Evolutionary conservation across 2,329 filamentous ascomycete genomes (phyloP).

Genomic region (Penicillium hesseltinei): DNA sequence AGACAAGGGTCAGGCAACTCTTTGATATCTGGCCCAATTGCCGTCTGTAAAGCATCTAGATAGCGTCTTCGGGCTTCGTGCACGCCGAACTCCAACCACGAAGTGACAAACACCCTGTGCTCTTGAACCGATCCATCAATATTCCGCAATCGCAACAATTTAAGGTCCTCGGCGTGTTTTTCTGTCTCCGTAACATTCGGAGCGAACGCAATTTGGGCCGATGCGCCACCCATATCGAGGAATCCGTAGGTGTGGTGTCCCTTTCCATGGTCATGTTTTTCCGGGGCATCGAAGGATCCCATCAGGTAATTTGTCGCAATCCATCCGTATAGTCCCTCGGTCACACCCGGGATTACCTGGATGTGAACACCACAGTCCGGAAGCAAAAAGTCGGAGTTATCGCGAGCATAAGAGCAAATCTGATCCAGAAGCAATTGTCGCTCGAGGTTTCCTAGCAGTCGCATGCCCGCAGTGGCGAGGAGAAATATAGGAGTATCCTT

Average conservation of each 20-base stretch:
- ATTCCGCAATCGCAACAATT: slow-evolving; percentile 78
- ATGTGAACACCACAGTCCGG: slow-evolving; percentile 89
- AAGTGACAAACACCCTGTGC: slow-evolving; percentile 89
- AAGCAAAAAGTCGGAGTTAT: slow-evolving; percentile 75
- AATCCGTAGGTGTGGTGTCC: slow-evolving; percentile 95
- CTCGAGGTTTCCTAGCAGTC: slow-evolving; percentile 72
- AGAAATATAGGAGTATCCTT: slow-evolving; percentile 88
- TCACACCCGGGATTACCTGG: slow-evolving; percentile 92
- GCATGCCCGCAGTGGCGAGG: slow-evolving; percentile 94
- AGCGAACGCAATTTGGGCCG: slow-evolving; percentile 95
- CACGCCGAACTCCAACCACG: slow-evolving; percentile 96
- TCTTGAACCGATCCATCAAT: slow-evolving; percentile 75
- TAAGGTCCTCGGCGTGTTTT: slow-evolving; percentile 87
- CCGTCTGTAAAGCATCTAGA: slow-evolving; percentile 70
- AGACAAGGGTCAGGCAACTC: slow-evolving; percentile 91
- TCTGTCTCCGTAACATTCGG: slow-evolving; percentile 87
- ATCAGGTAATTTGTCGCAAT: slow-evolving; percentile 94
- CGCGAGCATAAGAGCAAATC: slow-evolving; percentile 78
- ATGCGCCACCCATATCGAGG: slow-evolving; percentile 96
- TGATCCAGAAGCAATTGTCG: slow-evolving; percentile 70
- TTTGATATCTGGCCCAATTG: slow-evolving; percentile 57
- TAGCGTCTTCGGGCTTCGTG: slow-evolving; percentile 87
- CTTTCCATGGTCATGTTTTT: slow-evolving; percentile 76
- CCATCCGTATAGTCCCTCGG: slow-evolving; percentile 95
- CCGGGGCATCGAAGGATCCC: slow-evolving; percentile 79